phyloP scores from a whole-genome alignment of 768 basidiomycete genomes.

The Tulasnella sp. region DNA sequence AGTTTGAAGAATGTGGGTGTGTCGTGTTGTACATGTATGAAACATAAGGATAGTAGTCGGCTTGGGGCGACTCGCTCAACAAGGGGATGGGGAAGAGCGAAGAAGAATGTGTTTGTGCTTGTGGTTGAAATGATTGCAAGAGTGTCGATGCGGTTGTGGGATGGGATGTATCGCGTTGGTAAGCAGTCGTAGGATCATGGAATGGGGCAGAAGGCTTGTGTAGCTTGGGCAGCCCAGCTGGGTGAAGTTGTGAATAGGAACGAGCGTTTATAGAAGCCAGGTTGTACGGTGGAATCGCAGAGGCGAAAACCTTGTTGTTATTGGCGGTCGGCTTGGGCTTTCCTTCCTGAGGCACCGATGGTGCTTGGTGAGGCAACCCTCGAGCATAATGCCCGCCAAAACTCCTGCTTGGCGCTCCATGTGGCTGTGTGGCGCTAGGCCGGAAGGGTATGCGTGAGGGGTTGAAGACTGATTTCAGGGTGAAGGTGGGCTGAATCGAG shows the following conservation, averaged over 20 bases:
- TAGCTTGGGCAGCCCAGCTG: background rate
- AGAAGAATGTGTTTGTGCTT: background rate
- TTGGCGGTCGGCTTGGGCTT: background rate
- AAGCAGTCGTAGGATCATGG: background rate
- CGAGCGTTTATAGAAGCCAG: background rate
- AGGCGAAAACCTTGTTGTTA: background rate
- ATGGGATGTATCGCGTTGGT: background rate
- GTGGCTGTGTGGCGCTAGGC: background rate
- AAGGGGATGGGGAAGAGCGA: background rate
- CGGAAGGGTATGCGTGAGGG: background rate
- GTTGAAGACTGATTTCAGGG: background rate
- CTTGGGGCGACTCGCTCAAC: background rate
- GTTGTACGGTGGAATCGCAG: background rate
- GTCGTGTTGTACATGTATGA: background rate
- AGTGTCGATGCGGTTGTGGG: background rate
- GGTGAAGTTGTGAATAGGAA: background rate
- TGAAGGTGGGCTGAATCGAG: background rate
- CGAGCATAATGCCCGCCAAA: background rate
- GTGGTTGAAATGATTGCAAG: background rate
- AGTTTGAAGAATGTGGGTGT: background rate
- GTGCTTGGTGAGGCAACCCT: background rate
- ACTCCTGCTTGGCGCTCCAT: background rate
- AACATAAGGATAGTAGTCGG: background rate
- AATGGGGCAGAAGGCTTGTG: background rate
- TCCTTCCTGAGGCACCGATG: background rate